Evolutionary conservation across 192 early-diverging fungal species (phyloP), one percentile per base, ranked within the genome.

Genomic region (Fimicolochytrium jonesii): DNA sequence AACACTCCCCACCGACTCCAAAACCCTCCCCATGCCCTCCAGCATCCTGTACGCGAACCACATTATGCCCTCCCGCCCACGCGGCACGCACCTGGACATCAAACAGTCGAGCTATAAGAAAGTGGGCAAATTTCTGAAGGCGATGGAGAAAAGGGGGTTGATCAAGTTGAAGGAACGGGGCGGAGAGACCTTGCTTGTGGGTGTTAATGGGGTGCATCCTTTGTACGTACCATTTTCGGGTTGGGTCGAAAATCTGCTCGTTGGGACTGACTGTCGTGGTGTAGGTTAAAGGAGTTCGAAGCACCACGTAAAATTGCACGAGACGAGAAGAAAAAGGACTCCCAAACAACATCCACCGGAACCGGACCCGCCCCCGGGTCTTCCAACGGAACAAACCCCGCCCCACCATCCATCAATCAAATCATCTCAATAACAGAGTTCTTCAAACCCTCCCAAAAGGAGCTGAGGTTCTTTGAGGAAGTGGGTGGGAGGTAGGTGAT

Each of bases 31-130:
- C 3, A 81, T 97, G 53, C 71, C 80, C 28, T 74, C 86, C 6
- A 90, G 88, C 9, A 80, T 81, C 10, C 65, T 97, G 6, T 93
- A 89, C 62, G 87, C 90, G 10, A 72, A 70, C 0, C 87, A 92
- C 64, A 81, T 97, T 65, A 67, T 89, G 4, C 84, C 88, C 13
- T 81, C 81, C 57, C 75, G 83, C 28, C 86, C 88, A 2, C 49
- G 26, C 0, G 87, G 77, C 5, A 64, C 66, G 1, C 78, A 79
- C 30, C 66, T 92, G 7, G 94, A 96, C 51, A 80, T 96, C 26
- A 92, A 91, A 69, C 84, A 87, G 48, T 91, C 91, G 4, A 80
- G 77, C 28, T 88, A 84, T 76, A 96, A 96, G 71, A 94, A 95
- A 73, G 56, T 79, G 15, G 77, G 83, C 59, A 96, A 94, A 69